These are phyloP conservation scores for Solanum paucissectum DNA, from an alignment of 257 asterid genomes.

Conservation along the genomic window DNA sequence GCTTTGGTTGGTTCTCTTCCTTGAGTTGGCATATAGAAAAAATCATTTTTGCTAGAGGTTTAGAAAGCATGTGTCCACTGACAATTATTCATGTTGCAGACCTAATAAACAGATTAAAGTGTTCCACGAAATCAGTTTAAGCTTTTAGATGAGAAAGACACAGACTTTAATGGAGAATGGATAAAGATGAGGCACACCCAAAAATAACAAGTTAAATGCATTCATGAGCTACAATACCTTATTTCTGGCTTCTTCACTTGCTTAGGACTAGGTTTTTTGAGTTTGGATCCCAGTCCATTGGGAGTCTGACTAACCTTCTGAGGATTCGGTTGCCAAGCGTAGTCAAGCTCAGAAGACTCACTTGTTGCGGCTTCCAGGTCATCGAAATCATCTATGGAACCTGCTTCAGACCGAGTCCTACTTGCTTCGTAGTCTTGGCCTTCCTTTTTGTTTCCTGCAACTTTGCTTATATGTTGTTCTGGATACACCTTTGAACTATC, in stretches of 20 bases:
- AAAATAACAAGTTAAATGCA: neutral
- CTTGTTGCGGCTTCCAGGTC: slow-evolving; percentile 54
- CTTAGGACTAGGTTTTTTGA: slow-evolving; percentile 41
- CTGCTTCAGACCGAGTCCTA: slow-evolving; percentile 5
- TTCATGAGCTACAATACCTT: slow-evolving; percentile 25
- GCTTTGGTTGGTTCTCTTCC: neutral
- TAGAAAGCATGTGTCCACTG: neutral
- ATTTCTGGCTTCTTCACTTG: slow-evolving; percentile 33
- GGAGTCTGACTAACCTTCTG: slow-evolving; percentile 25
- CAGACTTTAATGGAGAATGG: neutral
- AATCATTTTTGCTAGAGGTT: neutral
- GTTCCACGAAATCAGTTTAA: neutral
- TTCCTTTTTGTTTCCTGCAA: slow-evolving; percentile 22
- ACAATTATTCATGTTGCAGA: neutral
- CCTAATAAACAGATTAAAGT: neutral
- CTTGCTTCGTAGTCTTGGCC: slow-evolving; percentile 27
- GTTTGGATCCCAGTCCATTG: slow-evolving; percentile 28
- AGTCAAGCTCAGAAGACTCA: slow-evolving; percentile 63
- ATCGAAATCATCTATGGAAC: slow-evolving; percentile 28
- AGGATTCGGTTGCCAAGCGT: slow-evolving; percentile 26
- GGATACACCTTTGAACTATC: slow-evolving; percentile 5
- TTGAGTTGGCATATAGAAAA: neutral
- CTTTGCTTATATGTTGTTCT: neutral
- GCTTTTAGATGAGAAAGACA: neutral
- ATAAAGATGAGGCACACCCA: neutral